Evolutionary conservation across 2,329 filamentous ascomycete genomes (phyloP), one percentile per base, ranked within the genome.

Genomic region (Plenodomus lindquistii): DNA sequence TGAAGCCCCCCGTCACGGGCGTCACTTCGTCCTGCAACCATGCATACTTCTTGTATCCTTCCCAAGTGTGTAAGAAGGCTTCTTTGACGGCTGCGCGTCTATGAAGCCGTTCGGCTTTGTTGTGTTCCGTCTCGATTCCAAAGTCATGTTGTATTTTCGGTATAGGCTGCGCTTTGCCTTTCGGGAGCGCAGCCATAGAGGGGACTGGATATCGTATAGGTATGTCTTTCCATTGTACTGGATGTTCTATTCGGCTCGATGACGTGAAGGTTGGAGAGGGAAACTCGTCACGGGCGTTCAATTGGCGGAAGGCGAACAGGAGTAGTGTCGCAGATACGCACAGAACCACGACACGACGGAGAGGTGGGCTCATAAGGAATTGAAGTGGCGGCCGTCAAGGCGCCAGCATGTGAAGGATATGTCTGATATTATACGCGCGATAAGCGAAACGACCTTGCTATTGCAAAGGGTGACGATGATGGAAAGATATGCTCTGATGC

Each of bases 1-100:
- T 79, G 16, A 63, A 72, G n/a, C 62, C 60, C 35, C 79, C 79
- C 16, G 73, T 73, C 2, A 83, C 69, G 10, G 81, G 81, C 20
- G 67, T 62, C 8, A 83, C 63, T 64, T 83, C 81, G 52, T 84
- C 81, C 15, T 74, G 69, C 39, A 77, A 63, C 80, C 80, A 83
- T 1, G 81, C 81, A 42, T 77, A 63, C 37, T 73, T 63, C 50
- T 75, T 79, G 63, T 85, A 85, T 21, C 78, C 75, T 11, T 74
- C 66, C 77, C 81, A 75, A 3, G 68, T 67, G 37, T 70, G 70
- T 44, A 67, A 42, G 46, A 75, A 74, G 11, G 63, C 63, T 4
- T 66, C 56, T 43, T 72, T 73, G 7, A 75, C 71, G 34, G 65
- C 67, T 9, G 57, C 47, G 44, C 65, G 63, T 39, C 73, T 57